Evolutionary conservation across 208 protist species (phyloP).

Genomic region (Trypanosoma theileri): DNA sequence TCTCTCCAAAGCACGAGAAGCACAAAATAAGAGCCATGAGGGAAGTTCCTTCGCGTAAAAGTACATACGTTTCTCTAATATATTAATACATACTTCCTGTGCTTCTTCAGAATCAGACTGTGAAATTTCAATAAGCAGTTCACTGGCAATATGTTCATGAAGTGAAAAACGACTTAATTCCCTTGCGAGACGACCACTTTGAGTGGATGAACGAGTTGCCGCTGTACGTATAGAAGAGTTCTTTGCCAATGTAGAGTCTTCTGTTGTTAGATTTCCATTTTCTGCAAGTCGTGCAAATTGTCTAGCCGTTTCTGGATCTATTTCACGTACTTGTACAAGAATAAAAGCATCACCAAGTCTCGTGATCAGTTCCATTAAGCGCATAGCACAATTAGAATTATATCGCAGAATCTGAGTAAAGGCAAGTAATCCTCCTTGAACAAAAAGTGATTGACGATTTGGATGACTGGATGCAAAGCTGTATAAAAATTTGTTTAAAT

Average conservation of each 20-base stretch:
- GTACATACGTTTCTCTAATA: slow-evolving; percentile 78
- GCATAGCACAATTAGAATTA: slow-evolving; percentile 34
- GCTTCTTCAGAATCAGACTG: slow-evolving; percentile 33
- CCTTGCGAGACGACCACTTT: slow-evolving; percentile 69
- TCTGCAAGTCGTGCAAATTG: slow-evolving; percentile 27
- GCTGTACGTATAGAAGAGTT: slow-evolving; percentile 35
- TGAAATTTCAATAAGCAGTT: slow-evolving; percentile 68
- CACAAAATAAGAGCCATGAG: slow-evolving; percentile 59
- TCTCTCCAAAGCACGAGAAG: slow-evolving; percentile 22
- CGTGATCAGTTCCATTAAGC: slow-evolving; percentile 61
- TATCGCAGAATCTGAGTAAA: slow-evolving; percentile 54
- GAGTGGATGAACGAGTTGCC: slow-evolving; percentile 63
- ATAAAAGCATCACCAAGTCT: slow-evolving; percentile 72
- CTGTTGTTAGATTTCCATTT: slow-evolving; percentile 1
- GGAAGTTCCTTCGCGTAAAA: slow-evolving; percentile 83
- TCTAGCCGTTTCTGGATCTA: slow-evolving; percentile 72
- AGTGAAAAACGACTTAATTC: slow-evolving; percentile 83
- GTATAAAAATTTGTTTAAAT: slow-evolving; percentile 72
- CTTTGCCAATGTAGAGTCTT: slow-evolving; percentile 22
- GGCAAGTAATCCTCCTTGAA: slow-evolving; percentile 56
- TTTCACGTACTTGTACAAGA: slow-evolving; percentile 77
- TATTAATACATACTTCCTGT: slow-evolving; percentile 53
- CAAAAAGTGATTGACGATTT: slow-evolving; percentile 57
- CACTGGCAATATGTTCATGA: slow-evolving; percentile 78
- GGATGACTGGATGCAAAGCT: slow-evolving; percentile 84